A percentile compares a stretch with the other conserved stretches of the same genome.
phyloP scores from a whole-genome alignment of 768 basidiomycete genomes.

The Naganishia onofrii region DNA sequence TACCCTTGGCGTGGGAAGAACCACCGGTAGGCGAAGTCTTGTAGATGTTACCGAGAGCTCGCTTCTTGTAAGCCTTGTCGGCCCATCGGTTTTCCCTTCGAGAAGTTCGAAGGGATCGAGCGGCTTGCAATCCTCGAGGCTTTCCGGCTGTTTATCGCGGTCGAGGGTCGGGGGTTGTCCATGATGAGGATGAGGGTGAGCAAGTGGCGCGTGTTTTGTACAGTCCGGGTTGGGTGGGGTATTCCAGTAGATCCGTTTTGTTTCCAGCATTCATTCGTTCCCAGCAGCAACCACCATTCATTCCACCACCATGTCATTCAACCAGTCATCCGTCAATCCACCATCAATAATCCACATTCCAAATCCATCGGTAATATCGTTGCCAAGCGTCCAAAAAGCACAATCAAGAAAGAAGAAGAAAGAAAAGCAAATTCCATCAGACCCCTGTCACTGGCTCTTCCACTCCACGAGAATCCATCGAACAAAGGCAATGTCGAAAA shows the following conservation, averaged over 20 bases:
- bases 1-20: constrained; percentile 98
- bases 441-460: background rate
- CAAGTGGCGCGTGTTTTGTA: no score
- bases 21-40: constrained; percentile 99
- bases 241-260: no score
- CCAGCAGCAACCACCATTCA: no score
- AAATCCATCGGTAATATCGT: background rate
- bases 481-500: background rate
- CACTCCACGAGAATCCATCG: background rate
- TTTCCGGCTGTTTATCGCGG: constrained; percentile 81
- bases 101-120: constrained; percentile 92
- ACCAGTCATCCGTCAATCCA: constrained; percentile 1
- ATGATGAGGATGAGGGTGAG: no score
- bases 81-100: constrained; percentile 98
- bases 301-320: background rate
- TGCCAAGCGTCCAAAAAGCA: background rate
- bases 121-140: constrained; percentile 98
- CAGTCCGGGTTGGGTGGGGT: no score
- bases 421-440: background rate
- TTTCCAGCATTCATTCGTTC: background rate
- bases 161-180: background rate
- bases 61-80: constrained; percentile 98
- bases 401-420: background rate
- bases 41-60: constrained; percentile 98
- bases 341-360: background rate